Evolutionary conservation across 106 monocot species (phyloP), one percentile per base, ranked within the genome.

Genomic region (Chionographis japonica): DNA sequence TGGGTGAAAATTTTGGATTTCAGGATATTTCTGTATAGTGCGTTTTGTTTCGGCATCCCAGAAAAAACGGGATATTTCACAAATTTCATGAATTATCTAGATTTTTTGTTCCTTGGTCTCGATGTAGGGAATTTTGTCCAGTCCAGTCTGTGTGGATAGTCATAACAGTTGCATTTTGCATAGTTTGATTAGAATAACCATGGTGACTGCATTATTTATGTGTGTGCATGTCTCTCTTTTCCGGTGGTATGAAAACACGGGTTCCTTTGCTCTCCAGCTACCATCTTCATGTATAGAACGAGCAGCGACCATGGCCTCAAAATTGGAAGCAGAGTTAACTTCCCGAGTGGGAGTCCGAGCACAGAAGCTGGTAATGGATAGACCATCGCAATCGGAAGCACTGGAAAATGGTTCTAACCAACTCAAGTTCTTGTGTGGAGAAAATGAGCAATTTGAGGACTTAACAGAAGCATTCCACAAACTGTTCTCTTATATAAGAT

Each of bases 251-350:
- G 11, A 12, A 37, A 18, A 43, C 13, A 56, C 17, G 14, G 39
- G n/a, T 16, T 13, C 6, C 38, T 16, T 58, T 72, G 41, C 4
- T 74, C 50, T 58, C 4, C 87, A 97, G 95, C 70, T 97, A 15
- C 92, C 97, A 65, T 56, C 76, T 63, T 76, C 78, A 36, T 97
- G 92, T 74, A 76, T 89, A 19, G 62, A 67, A 65, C 67, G 78
- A 56, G 92, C 92, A 51, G 73, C 76, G 60, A 67, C 76, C 40
- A 87, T 89, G 86, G 86, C 92, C 41, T 42, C 70, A 65, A 83
- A 87, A 41, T 58, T 97, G 51, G 92, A 92, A 76, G 62, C 58
- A 64, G 79, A 75, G 27, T 65, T 77, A 16, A 72, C 54, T 10
- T n/a, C 67, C 10, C 62, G 67, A 6, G 60, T 14, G 8, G 38